These are phyloP conservation scores for Hypoxylon fuscum DNA, from an alignment of 495 filamentous ascomycete genomes.

Conservation along the genomic window DNA sequence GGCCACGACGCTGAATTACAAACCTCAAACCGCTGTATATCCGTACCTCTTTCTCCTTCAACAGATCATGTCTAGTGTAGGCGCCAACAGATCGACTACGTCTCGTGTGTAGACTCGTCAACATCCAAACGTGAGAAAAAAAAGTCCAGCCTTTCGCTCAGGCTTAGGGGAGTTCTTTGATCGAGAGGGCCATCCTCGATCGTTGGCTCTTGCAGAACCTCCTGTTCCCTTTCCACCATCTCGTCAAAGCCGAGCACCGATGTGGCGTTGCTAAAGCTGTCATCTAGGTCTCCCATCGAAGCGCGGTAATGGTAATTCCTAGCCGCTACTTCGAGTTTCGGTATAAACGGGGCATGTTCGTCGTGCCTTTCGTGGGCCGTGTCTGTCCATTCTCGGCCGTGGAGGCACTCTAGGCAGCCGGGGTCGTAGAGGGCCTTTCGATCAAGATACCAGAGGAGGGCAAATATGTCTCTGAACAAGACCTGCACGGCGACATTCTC, in stretches of 20 bases:
- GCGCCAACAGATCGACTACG: not conserved
- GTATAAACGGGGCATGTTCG: too few relatives aligned
- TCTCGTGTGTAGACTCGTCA: not conserved
- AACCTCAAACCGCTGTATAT: constrained; percentile 7
- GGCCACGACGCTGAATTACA: not conserved
- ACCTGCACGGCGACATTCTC: constrained; percentile 7
- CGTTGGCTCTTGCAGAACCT: too few relatives aligned
- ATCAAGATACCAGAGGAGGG: constrained; percentile 15
- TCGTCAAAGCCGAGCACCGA: too few relatives aligned
- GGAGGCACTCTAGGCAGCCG: constrained; percentile 2
- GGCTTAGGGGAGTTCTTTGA: too few relatives aligned
- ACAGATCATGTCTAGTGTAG: not conserved
- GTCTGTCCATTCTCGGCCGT: constrained; percentile 21
- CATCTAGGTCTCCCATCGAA: not conserved
- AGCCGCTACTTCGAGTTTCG: not conserved
- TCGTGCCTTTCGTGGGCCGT: not conserved
- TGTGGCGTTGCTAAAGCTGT: not conserved
- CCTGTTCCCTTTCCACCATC: too few relatives aligned
- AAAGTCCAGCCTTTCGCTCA: too few relatives aligned
- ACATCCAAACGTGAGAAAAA: too few relatives aligned
- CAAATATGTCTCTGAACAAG: constrained; percentile 23
- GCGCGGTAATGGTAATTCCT: constrained; percentile 9
- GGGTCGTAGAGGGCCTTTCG: constrained; percentile 10
- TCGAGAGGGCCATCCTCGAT: too few relatives aligned
- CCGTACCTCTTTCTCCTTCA: not conserved